Evolutionary conservation across 305 asterid genomes (phyloP).

Genomic region (Fraxinus ornus): DNA sequence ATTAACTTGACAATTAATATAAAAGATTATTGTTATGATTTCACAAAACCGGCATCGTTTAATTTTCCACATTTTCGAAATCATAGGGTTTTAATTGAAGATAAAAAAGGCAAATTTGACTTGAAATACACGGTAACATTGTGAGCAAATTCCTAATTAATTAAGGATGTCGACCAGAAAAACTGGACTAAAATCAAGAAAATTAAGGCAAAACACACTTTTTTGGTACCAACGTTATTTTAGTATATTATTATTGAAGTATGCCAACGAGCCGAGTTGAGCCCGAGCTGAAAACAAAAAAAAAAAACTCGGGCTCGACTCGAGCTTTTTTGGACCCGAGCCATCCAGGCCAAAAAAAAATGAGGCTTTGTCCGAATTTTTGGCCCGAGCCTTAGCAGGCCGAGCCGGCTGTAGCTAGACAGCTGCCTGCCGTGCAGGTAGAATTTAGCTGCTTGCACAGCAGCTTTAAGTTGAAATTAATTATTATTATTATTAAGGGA

Average conservation of each 20-base stretch:
- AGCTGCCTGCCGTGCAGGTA: no score
- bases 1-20: background rate
- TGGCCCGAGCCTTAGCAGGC: no score
- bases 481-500: no score
- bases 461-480: no score
- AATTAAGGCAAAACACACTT: constrained; percentile 16
- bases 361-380: no score
- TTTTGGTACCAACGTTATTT: constrained; percentile 8
- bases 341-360: no score
- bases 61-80: background rate
- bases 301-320: no score
- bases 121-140: background rate
- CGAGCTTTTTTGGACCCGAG: no score
- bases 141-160: background rate
- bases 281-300: no score
- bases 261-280: no score
- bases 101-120: background rate
- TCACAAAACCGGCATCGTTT: background rate
- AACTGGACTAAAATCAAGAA: background rate
- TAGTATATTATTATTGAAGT: constrained; percentile 3
- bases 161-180: background rate
- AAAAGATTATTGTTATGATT: background rate
- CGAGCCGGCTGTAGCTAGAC: no score
- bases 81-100: background rate
- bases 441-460: no score